Evolutionary conservation across 2,329 filamentous ascomycete genomes (phyloP).

Genomic region (Talaromyces sp.): DNA sequence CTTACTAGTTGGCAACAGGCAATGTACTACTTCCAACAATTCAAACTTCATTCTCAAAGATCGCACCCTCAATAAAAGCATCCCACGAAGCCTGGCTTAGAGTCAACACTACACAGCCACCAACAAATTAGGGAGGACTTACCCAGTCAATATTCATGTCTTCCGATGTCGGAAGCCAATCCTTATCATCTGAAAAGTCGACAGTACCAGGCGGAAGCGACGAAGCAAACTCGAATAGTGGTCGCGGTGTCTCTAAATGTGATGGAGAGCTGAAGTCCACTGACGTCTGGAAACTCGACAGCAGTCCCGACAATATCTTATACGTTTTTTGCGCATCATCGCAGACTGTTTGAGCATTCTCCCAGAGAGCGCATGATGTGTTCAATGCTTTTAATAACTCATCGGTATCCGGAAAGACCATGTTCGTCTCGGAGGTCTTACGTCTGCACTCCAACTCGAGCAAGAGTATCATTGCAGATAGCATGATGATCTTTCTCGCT

Average conservation of each 20-base stretch:
- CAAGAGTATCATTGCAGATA: conserved; percentile 15
- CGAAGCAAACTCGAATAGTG: neutral
- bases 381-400: conserved; percentile 11
- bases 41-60: conserved; percentile 4
- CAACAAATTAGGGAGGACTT: neutral
- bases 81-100: conserved; percentile 14
- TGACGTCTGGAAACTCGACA: conserved; percentile 9
- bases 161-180: conserved; percentile 13
- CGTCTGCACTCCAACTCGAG: conserved; percentile 16
- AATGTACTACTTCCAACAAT: neutral
- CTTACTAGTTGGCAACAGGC: neutral
- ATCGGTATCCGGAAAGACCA: neutral
- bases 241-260: neutral
- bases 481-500: neutral
- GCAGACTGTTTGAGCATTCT: conserved; percentile 2
- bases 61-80: conserved; percentile 14
- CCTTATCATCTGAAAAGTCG: neutral
- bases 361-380: conserved; percentile 12
- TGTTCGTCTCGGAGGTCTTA: neutral
- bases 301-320: conserved; percentile 11
- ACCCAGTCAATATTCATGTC: conserved; percentile 19
- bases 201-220: neutral
- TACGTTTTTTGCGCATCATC: conserved; percentile 11
- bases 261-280: neutral
- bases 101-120: neutral